Conservation (phyloP, 257 asterid species). For the Fraxinus anomala region DNA sequence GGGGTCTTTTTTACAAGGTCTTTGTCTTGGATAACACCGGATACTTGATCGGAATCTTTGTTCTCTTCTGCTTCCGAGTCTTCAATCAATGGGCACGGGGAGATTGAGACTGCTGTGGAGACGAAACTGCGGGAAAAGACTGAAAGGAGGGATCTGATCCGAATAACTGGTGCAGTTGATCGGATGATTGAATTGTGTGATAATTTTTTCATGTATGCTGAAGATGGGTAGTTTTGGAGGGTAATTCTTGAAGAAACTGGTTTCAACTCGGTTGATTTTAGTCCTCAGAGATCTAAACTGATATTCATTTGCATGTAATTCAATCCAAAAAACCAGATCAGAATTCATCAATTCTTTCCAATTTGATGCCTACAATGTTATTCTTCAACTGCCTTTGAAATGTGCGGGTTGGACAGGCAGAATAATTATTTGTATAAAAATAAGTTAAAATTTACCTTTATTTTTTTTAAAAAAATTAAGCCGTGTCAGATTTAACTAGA, state of each 20-base stretch:
- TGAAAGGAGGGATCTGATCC: constrained; percentile 4
- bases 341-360: neutral
- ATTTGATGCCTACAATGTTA: too few species aligned
- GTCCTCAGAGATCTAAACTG: neutral
- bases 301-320: neutral
- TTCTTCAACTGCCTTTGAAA: neutral
- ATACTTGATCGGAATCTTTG: neutral
- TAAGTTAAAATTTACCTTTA: neutral
- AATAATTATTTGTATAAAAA: too few species aligned
- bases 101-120: constrained; percentile 16
- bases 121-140: constrained; percentile 17
- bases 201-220: constrained; percentile 25
- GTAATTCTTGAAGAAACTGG: neutral
- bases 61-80: constrained; percentile 14
- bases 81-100: neutral
- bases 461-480: too few species aligned
- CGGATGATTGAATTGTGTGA: neutral
- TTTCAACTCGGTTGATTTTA: neutral
- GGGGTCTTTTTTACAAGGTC: constrained; percentile 48
- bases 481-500: neutral
- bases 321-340: too few species aligned
- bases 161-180: constrained; percentile 5
- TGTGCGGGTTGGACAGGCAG: neutral
- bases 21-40: constrained; percentile 36
- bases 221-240: constrained; percentile 1